These are phyloP conservation scores for Calocybe gangraenosa DNA, from an alignment of 768 basidiomycete species.

Conservation along the genomic window DNA sequence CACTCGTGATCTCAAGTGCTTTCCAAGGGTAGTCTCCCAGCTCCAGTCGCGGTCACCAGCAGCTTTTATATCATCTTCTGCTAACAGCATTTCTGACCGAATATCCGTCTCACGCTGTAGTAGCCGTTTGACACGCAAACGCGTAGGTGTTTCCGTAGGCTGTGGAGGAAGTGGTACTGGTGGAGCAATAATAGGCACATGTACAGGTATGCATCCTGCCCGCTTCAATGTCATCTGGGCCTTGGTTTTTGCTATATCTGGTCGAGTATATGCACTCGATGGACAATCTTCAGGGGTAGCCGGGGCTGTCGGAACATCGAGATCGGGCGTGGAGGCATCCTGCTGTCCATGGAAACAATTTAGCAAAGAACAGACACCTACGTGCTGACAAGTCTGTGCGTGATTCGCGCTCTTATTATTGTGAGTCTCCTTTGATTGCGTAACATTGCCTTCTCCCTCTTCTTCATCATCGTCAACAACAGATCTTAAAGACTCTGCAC, in stretches of 20 bases:
- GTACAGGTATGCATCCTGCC: background rate
- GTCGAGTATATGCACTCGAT: background rate
- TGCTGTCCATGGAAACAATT: background rate
- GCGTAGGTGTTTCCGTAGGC: conserved; percentile 39
- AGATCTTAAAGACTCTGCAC: conserved; percentile 34
- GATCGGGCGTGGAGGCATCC: background rate
- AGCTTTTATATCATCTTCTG: conserved; percentile 13
- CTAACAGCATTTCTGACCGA: conserved; percentile 19
- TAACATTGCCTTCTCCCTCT: conserved; percentile 4
- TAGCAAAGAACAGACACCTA: background rate
- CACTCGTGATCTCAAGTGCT: conserved; percentile 28
- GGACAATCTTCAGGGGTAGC: background rate
- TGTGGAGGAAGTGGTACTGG: conserved; percentile 31
- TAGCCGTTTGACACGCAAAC: conserved; percentile 36
- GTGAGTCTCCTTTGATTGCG: background rate
- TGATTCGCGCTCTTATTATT: background rate
- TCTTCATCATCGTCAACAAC: conserved; percentile 14
- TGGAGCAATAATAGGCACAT: conserved; percentile 54
- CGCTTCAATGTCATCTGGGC: background rate
- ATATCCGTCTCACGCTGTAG: conserved; percentile 34
- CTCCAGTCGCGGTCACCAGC: background rate
- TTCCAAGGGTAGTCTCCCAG: conserved; percentile 22
- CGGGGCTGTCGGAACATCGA: conserved; percentile 1
- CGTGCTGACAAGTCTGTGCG: background rate
- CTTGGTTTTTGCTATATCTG: background rate